Conservation (phyloP, 345 rosid species). For the Excoecaria cochinchinensis region DNA sequence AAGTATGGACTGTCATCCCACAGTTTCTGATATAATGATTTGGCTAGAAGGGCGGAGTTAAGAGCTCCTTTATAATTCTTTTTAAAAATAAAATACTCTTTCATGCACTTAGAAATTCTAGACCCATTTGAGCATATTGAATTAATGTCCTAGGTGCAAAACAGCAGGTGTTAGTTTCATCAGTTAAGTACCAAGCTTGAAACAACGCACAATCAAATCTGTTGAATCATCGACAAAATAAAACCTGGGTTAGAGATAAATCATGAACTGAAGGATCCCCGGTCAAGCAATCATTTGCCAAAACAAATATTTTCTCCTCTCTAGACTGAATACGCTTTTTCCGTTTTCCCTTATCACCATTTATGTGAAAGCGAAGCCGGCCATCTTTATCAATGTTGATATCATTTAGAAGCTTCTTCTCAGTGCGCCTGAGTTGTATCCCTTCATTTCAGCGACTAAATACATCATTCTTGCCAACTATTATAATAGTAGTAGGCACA, state of each 20-base stretch:
- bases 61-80: constrained; percentile 76
- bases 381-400: constrained; percentile 77
- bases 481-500: constrained; percentile 2
- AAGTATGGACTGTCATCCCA: constrained; percentile 96
- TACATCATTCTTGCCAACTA: constrained; percentile 6
- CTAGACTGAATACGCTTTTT: constrained; percentile 88
- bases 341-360: constrained; percentile 75
- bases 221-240: not conserved
- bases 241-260: constrained; percentile 88
- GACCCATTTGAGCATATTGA: constrained; percentile 75
- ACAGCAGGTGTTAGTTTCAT: constrained; percentile 23
- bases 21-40: constrained; percentile 87
- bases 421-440: constrained; percentile 98
- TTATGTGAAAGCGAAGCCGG: constrained; percentile 82
- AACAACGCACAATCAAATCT: constrained; percentile 4
- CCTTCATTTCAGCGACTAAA: constrained; percentile 51
- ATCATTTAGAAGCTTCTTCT: constrained; percentile 90
- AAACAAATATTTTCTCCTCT: constrained; percentile 90
- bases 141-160: constrained; percentile 68
- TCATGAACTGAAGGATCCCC: constrained; percentile 93
- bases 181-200: constrained; percentile 23
- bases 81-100: constrained; percentile 80
- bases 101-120: constrained; percentile 94
- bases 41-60: constrained; percentile 70
- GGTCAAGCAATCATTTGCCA: constrained; percentile 90